phyloP scores from a whole-genome alignment of 495 filamentous ascomycete species.

The Talaromyces adpressus region DNA sequence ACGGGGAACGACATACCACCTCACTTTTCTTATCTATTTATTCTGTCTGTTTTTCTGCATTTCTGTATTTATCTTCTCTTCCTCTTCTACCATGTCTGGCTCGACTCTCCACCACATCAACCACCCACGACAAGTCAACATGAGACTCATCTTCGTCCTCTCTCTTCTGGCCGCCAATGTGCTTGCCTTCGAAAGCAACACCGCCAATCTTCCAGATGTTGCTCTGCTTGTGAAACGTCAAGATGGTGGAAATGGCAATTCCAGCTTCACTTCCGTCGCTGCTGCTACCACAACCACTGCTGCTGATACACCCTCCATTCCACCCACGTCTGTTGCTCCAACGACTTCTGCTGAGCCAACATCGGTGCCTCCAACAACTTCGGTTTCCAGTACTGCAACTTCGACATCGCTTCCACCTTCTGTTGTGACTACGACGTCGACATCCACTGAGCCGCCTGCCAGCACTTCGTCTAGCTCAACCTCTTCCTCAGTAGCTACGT shows the following conservation, averaged over 20 bases:
- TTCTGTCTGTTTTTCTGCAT: not conserved
- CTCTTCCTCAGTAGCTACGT: slow-evolving; percentile 35
- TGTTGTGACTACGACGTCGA: slow-evolving; percentile 43
- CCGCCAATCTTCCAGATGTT: not conserved
- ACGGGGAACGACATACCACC: not conserved
- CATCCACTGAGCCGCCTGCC: slow-evolving; percentile 29
- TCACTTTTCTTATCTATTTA: not conserved
- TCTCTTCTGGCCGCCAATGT: slow-evolving; percentile 1
- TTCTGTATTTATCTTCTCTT: not conserved
- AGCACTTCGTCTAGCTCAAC: slow-evolving; percentile 41
- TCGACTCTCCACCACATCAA: not conserved
- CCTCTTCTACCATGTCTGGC: not conserved
- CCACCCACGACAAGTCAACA: not conserved
- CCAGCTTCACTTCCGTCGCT: not conserved
- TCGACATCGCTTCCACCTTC: slow-evolving; percentile 34
- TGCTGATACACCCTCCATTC: not conserved
- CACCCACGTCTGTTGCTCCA: not conserved
- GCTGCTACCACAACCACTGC: not conserved
- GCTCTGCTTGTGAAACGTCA: slow-evolving; percentile 3
- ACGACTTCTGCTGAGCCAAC: not conserved
- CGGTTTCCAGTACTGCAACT: slow-evolving; percentile 25
- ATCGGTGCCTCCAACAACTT: not conserved
- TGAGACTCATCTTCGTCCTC: slow-evolving; percentile 3
- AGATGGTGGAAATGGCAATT: not conserved
- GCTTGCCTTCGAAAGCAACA: not conserved